A percentile compares a stretch with the other conserved stretches of the same genome.
These are phyloP conservation scores for Macrophomina pseudophaseolina DNA, from an alignment of 2,329 filamentous ascomycete genomes.

Conservation along the genomic window DNA sequence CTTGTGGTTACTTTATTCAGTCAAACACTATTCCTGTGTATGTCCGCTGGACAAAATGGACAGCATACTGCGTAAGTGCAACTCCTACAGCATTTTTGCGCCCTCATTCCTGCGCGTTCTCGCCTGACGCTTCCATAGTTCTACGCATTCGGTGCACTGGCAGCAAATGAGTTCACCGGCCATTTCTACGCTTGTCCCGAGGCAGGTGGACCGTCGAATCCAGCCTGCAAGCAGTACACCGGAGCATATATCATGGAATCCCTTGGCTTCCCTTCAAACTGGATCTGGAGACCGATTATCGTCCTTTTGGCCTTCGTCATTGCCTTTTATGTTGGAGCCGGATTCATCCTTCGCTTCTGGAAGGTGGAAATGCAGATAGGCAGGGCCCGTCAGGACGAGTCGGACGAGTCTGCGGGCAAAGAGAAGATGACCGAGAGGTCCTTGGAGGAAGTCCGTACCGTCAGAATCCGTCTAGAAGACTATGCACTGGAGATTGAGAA, in stretches of 20 bases:
- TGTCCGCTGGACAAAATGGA: slow-evolving; percentile 77
- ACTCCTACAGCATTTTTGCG: too few relatives aligned
- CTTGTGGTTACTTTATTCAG: slow-evolving; percentile 79
- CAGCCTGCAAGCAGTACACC: slow-evolving; percentile 70
- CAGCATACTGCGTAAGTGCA: slow-evolving; percentile 58
- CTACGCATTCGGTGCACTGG: slow-evolving; percentile 74
- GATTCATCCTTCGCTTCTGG: slow-evolving; percentile 66
- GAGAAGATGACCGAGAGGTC: slow-evolving; percentile 67
- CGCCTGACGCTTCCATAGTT: slow-evolving; percentile 50
- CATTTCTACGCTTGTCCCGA: slow-evolving; percentile 76
- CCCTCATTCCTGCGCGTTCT: neutral
- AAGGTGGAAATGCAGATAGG: slow-evolving; percentile 73
- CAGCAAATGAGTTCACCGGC: slow-evolving; percentile 73
- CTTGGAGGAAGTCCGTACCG: slow-evolving; percentile 60
- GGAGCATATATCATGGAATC: slow-evolving; percentile 72
- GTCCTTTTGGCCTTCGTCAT: slow-evolving; percentile 66
- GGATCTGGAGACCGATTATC: slow-evolving; percentile 70
- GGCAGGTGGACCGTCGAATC: slow-evolving; percentile 65
- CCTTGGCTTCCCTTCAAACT: slow-evolving; percentile 70
- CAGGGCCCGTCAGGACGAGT: slow-evolving; percentile 58
- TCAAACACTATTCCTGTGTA: slow-evolving; percentile 75
- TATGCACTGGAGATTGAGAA: slow-evolving; percentile 71
- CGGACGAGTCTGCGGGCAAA: slow-evolving; percentile 71
- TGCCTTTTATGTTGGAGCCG: slow-evolving; percentile 67
- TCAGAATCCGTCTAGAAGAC: slow-evolving; percentile 68